Evolutionary conservation across 306 rosid species (phyloP).

Genomic region (Castanea sativa): DNA sequence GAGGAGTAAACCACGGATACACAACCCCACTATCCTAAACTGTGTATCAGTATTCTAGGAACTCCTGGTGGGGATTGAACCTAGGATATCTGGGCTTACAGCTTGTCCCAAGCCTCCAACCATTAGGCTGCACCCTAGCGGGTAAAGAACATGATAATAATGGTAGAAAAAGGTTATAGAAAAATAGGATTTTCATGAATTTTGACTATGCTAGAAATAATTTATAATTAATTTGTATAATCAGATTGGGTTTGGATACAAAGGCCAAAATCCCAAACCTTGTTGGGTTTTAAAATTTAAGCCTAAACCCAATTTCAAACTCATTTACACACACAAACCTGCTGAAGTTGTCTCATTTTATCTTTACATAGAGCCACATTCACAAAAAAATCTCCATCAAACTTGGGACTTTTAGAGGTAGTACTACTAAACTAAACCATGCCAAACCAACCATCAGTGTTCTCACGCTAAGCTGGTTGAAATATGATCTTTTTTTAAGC

Average conservation of each 20-base stretch:
- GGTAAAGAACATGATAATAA: background rate
- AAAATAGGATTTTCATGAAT: background rate
- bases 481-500: background rate
- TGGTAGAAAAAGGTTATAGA: background rate
- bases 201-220: background rate
- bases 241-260: background rate
- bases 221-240: background rate
- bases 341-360: background rate
- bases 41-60: too few species aligned
- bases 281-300: background rate
- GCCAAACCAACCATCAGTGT: background rate
- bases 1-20: too few species aligned
- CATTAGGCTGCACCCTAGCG: too few species aligned
- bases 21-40: too few species aligned
- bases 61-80: too few species aligned
- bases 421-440: background rate
- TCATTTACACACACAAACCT: background rate
- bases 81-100: too few species aligned
- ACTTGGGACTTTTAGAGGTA: background rate
- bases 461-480: background rate
- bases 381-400: background rate
- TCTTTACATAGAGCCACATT: background rate
- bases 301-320: background rate
- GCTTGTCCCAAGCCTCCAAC: too few species aligned
- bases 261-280: background rate